A percentile compares a stretch with the other conserved stretches of the same genome.
phyloP scores from a whole-genome alignment of 1,284 basidiomycete genomes.

The Inonotus obliquus region DNA sequence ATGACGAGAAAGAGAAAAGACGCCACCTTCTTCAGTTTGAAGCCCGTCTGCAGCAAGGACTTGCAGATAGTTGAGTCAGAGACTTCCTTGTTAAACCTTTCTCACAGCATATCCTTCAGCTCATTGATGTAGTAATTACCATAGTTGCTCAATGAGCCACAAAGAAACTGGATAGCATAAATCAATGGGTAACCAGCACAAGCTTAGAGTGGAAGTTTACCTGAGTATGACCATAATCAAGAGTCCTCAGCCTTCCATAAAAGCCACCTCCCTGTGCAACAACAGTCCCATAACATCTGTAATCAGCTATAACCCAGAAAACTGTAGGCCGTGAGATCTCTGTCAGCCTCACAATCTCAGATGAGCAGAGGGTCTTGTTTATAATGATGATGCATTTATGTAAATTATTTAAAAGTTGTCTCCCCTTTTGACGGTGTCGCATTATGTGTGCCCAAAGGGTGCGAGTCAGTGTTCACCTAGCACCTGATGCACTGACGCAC shows the following conservation, averaged over 20 bases:
- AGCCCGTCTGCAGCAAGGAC: conserved; percentile 19
- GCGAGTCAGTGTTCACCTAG: no score
- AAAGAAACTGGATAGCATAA: background rate
- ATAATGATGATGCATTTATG: no score
- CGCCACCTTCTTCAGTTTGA: conserved; percentile 26
- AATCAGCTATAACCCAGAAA: background rate
- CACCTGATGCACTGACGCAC: no score
- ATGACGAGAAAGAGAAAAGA: background rate
- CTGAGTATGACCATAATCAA: background rate
- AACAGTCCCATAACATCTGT: background rate
- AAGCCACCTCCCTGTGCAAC: background rate
- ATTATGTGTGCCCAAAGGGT: no score
- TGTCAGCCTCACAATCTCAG: background rate
- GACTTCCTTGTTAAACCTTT: conserved; percentile 16
- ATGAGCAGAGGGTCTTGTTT: no score
- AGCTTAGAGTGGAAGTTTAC: background rate
- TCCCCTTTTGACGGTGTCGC: no score
- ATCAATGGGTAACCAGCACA: background rate
- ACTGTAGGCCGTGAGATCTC: background rate
- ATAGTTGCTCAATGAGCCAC: background rate
- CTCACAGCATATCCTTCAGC: conserved; percentile 6
- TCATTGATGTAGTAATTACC: conserved; percentile 19
- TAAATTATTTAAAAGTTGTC: no score
- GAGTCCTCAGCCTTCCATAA: background rate
- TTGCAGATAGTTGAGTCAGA: conserved; percentile 23